Percentiles rank a stretch among this genome's conserved stretches.
Conservation (phyloP, 805 yeast species). For the Candida bentonensis region DNA sequence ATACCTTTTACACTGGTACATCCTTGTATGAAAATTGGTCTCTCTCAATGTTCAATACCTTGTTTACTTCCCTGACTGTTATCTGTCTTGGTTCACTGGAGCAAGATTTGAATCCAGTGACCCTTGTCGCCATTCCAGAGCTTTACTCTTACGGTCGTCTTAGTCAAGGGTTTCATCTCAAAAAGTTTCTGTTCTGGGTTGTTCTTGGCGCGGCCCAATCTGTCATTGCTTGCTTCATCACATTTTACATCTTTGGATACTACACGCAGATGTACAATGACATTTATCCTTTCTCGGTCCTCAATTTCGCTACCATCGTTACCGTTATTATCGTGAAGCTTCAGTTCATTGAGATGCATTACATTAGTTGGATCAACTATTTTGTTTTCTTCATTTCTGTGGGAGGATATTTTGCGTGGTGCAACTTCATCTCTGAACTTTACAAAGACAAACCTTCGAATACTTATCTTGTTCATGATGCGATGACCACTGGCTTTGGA, state of each 20-base stretch:
- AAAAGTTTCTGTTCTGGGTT: constrained; percentile 66
- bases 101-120: constrained; percentile 76
- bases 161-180: constrained; percentile 59
- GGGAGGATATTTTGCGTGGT: constrained; percentile 81
- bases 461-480: constrained; percentile 59
- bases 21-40: constrained; percentile 95
- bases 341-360: constrained; percentile 65
- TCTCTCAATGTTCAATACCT: constrained; percentile 88
- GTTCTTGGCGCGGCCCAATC: constrained; percentile 60
- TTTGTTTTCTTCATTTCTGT: constrained; percentile 57
- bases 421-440: constrained; percentile 57
- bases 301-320: constrained; percentile 59
- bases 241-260: constrained; percentile 59
- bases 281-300: constrained; percentile 67
- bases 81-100: constrained; percentile 91
- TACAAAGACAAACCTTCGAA: constrained; percentile 37
- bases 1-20: constrained; percentile 81
- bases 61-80: constrained; percentile 88
- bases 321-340: constrained; percentile 64
- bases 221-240: constrained; percentile 51
- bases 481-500: constrained; percentile 62
- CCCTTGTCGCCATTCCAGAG: constrained; percentile 85
- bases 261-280: constrained; percentile 55
- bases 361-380: constrained; percentile 52
- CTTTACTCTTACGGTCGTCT: constrained; percentile 65